Percentiles rank a stretch among this genome's conserved stretches.
Evolutionary conservation across 2,329 filamentous ascomycete species (phyloP).

Genomic region (Leptographium wingfieldii): DNA sequence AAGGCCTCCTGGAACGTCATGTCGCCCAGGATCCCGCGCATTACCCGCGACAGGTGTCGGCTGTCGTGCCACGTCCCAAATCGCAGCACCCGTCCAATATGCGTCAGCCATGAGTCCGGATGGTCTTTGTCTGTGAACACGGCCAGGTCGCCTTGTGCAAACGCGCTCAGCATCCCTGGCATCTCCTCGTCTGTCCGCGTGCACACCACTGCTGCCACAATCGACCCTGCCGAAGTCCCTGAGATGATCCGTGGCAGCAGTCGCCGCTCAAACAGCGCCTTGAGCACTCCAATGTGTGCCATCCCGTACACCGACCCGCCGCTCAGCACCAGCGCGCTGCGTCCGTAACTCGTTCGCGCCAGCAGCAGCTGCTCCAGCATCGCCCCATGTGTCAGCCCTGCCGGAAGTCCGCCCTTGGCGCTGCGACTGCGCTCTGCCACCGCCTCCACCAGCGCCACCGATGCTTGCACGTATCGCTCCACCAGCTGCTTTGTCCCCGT

Average conservation of each 20-base stretch:
- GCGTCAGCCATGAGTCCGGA: slow-evolving; percentile 51
- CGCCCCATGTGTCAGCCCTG: slow-evolving; percentile 44
- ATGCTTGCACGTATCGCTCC: slow-evolving; percentile 74
- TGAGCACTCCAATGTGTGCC: slow-evolving; percentile 81
- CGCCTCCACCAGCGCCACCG: slow-evolving; percentile 58
- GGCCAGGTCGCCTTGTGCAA: slow-evolving; percentile 66
- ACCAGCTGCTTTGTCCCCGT: slow-evolving; percentile 79
- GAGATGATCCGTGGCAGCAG: slow-evolving; percentile 78
- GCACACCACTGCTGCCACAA: slow-evolving; percentile 71
- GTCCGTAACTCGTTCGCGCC: slow-evolving; percentile 69
- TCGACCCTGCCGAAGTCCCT: slow-evolving; percentile 76
- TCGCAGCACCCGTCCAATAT: slow-evolving; percentile 63
- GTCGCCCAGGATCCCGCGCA: slow-evolving; percentile 70
- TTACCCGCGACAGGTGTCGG: slow-evolving; percentile 64
- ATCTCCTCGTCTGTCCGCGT: slow-evolving; percentile 68
- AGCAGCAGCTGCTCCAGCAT: slow-evolving; percentile 57
- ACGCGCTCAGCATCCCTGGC: slow-evolving; percentile 52
- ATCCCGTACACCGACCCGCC: slow-evolving; percentile 85
- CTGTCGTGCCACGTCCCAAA: slow-evolving; percentile 79
- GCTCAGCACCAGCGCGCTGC: slow-evolving; percentile 70
- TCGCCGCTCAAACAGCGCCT: slow-evolving; percentile 61
- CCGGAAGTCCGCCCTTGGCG: slow-evolving; percentile 32
- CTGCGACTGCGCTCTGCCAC: slow-evolving; percentile 44
- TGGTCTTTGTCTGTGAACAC: slow-evolving; percentile 58
- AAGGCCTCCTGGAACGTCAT: slow-evolving; percentile 94